These are phyloP conservation scores for Eucalyptus shirleyi DNA, from an alignment of 345 rosid species.

Conservation along the genomic window DNA sequence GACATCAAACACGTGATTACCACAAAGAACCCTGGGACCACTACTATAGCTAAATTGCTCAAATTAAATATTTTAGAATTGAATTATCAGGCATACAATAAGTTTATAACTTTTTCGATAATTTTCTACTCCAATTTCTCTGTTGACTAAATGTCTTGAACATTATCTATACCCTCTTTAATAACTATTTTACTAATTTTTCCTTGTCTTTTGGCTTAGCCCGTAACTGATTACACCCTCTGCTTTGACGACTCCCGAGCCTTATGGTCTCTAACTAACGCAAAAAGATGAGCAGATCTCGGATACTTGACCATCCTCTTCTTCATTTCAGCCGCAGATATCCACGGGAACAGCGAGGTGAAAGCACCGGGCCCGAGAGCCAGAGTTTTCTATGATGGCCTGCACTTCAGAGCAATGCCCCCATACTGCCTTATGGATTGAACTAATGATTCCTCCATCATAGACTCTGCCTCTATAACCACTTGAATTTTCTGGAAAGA, in stretches of 20 bases:
- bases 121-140: not conserved
- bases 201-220: conserved; percentile 30
- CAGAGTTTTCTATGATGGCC: conserved; percentile 41
- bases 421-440: conserved; percentile 24
- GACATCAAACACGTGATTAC: not conserved
- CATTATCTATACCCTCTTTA: not conserved
- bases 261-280: conserved; percentile 16
- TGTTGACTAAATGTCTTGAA: too few species aligned
- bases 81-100: too few species aligned
- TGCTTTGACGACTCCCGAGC: conserved; percentile 18
- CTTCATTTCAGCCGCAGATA: conserved; percentile 43
- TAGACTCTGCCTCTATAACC: not conserved
- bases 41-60: not conserved
- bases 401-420: conserved; percentile 11
- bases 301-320: conserved; percentile 36
- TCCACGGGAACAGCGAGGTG: conserved; percentile 48
- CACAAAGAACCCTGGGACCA: not conserved
- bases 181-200: not conserved
- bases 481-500: not conserved
- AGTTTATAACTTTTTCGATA: too few species aligned
- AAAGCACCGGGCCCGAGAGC: conserved; percentile 47
- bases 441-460: conserved; percentile 62
- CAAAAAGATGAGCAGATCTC: conserved; percentile 37
- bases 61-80: too few species aligned
- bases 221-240: conserved; percentile 26